Evolutionary conservation across 1,284 basidiomycete species (phyloP), one percentile per base, ranked within the genome.

Genomic region (Papiliotrema terrestris): DNA sequence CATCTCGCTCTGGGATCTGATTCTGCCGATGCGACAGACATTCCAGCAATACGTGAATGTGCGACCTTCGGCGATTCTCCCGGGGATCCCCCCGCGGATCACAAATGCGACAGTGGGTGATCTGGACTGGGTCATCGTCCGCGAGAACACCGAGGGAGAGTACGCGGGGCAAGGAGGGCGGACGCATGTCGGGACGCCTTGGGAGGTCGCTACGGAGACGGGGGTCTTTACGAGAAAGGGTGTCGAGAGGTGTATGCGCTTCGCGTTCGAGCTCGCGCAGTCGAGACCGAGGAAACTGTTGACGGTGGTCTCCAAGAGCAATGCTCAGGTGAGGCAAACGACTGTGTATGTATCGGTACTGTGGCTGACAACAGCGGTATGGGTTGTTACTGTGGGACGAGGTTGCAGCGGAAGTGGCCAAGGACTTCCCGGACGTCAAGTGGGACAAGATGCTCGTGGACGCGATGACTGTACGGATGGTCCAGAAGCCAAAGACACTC

Each of bases 141-240:
- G 82, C 47, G 82, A 83, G 67, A 83, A 83, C 59, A 81, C 79
- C n/a, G 82, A 83, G 64, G 82, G 82, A 38, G 81, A 82, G 62
- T 83, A 82, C 64, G 78, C 79, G 4, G 81, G 80, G 5, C 79
- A 81, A 25, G 82, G 82, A 32, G 81, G 81, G 2, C 58, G 70
- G 45, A 73, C 75, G 17, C 74, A 75, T 52, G 59, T 65, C n/a
- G 76, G 76, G 1, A 74, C 73, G 19, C 65, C 68, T 1, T 61
- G 69, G 36, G 77, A 78, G 56, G 62, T 70, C 2, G 76, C 72
- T 2, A 74, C 76, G 1, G 78, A 79, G 57, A 78, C 78, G 38
- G 76, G 77, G 0, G 71, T 80, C 71, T 71, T 83, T 72, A 83
- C 81, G 1, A 71, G 81, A 2, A 68, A 65, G 3, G 82, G 80